Evolutionary conservation across 768 basidiomycete genomes (phyloP).

Genomic region (Lyophyllum atratum): DNA sequence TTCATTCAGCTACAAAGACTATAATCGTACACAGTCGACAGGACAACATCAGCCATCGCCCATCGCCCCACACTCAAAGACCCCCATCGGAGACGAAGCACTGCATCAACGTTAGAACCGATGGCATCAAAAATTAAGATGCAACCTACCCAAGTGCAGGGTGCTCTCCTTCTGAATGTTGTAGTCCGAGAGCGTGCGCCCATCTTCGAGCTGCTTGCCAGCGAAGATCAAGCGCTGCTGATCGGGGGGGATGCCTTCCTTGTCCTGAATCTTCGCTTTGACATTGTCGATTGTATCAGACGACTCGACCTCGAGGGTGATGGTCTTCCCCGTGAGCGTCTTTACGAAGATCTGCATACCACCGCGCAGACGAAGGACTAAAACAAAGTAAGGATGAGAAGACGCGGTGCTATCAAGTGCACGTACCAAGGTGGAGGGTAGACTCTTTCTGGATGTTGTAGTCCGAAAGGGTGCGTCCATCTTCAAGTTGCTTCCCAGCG

Average conservation of each 20-base stretch:
- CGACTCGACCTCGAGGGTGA: slow-evolving; percentile 19
- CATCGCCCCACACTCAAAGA: slow-evolving; percentile 19
- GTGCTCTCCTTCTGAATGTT: slow-evolving; percentile 26
- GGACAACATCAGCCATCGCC: slow-evolving; percentile 7
- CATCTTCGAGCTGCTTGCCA: slow-evolving; percentile 22
- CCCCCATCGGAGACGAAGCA: slow-evolving; percentile 46
- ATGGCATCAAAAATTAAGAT: not conserved
- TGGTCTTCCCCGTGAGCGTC: slow-evolving; percentile 53
- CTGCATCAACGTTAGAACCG: slow-evolving; percentile 23
- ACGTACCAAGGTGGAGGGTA: slow-evolving; percentile 19
- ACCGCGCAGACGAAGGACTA: slow-evolving; percentile 33
- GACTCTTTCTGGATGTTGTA: slow-evolving; percentile 25
- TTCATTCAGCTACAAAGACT: not conserved
- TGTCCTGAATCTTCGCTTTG: slow-evolving; percentile 22
- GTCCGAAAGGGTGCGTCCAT: slow-evolving; percentile 23
- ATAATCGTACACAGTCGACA: not conserved
- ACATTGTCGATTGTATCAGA: slow-evolving; percentile 22
- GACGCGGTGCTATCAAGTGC: not conserved
- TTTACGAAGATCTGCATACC: slow-evolving; percentile 63
- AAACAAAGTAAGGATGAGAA: not conserved
- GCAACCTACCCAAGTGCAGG: slow-evolving; percentile 31
- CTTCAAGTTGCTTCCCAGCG: slow-evolving; percentile 23
- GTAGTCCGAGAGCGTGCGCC: slow-evolving; percentile 21
- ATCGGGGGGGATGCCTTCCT: slow-evolving; percentile 22
- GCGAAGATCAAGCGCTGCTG: slow-evolving; percentile 22